These are phyloP conservation scores for Calonectria honghensis DNA, from an alignment of 2,329 filamentous ascomycete species.

Conservation along the genomic window DNA sequence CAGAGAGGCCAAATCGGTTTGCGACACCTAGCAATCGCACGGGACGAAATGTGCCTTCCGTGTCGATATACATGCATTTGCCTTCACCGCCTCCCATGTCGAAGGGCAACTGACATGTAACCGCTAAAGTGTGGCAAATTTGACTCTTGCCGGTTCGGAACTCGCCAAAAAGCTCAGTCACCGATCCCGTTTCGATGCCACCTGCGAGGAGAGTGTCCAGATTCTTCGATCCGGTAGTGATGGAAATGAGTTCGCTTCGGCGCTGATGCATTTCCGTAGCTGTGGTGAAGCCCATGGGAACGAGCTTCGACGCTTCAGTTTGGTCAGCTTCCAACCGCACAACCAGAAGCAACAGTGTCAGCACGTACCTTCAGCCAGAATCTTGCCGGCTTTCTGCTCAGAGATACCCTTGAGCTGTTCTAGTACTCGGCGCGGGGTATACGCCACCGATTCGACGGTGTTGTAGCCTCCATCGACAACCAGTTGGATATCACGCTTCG, in stretches of 20 bases:
- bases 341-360: neutral
- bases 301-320: constrained; percentile 88
- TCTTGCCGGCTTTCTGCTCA: constrained; percentile 94
- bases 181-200: constrained; percentile 96
- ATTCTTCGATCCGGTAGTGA: constrained; percentile 98
- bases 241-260: constrained; percentile 96
- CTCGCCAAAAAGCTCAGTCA: constrained; percentile 98
- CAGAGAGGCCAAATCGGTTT: constrained; percentile 93
- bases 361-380: constrained; percentile 86
- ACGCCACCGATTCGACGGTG: constrained; percentile 96
- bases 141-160: constrained; percentile 99
- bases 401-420: constrained; percentile 99
- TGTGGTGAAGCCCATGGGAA: constrained; percentile 99
- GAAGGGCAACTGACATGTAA: constrained; percentile 97
- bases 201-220: constrained; percentile 95
- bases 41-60: constrained; percentile 96
- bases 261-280: constrained; percentile 99
- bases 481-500: constrained; percentile 96
- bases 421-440: constrained; percentile 87
- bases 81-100: constrained; percentile 99
- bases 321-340: constrained; percentile 38
- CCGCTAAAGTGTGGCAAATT: constrained; percentile 98
- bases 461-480: constrained; percentile 94
- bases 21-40: constrained; percentile 93
- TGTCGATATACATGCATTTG: constrained; percentile 99